Percentiles rank a stretch among this genome's conserved stretches.
Evolutionary conservation across 2,329 filamentous ascomycete species (phyloP).

Genomic region (Fusarium stilboides): DNA sequence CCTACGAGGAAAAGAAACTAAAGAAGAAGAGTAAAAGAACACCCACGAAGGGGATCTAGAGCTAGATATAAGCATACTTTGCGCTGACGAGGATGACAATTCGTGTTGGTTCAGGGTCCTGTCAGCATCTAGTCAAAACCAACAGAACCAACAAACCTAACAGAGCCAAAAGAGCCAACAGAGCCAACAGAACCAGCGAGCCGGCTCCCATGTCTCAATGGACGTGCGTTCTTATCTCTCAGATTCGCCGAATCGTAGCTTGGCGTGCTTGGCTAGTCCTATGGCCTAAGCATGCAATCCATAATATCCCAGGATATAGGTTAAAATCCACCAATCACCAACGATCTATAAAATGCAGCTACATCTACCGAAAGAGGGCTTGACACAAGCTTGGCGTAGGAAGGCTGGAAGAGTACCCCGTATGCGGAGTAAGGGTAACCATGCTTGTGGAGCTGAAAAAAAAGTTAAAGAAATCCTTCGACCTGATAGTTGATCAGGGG

Average conservation of each 20-base stretch:
- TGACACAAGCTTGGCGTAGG: not conserved
- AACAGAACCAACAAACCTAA: too few species aligned
- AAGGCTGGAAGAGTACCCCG: too few species aligned
- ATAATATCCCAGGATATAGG: not conserved
- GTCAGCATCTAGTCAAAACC: too few species aligned
- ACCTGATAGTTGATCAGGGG: not conserved
- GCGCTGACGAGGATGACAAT: not conserved
- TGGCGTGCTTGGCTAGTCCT: not conserved
- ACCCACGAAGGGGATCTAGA: not conserved
- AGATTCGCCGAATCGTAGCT: too few species aligned
- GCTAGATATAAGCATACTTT: too few species aligned
- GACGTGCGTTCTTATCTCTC: too few species aligned
- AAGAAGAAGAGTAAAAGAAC: not conserved
- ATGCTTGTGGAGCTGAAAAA: not conserved
- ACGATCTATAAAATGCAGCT: not conserved
- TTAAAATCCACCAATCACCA: not conserved
- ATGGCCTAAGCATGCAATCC: not conserved
- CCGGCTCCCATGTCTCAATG: too few species aligned
- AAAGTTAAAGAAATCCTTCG: not conserved
- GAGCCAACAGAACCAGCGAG: too few species aligned
- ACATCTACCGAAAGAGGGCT: not conserved
- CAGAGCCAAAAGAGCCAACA: too few species aligned
- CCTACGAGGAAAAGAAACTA: not conserved
- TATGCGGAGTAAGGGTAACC: too few species aligned
- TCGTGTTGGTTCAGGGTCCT: conserved; percentile 11